Evolutionary conservation across 805 yeast genomes (phyloP), one percentile per base, ranked within the genome.

Genomic region (Yamadazyma sp.): DNA sequence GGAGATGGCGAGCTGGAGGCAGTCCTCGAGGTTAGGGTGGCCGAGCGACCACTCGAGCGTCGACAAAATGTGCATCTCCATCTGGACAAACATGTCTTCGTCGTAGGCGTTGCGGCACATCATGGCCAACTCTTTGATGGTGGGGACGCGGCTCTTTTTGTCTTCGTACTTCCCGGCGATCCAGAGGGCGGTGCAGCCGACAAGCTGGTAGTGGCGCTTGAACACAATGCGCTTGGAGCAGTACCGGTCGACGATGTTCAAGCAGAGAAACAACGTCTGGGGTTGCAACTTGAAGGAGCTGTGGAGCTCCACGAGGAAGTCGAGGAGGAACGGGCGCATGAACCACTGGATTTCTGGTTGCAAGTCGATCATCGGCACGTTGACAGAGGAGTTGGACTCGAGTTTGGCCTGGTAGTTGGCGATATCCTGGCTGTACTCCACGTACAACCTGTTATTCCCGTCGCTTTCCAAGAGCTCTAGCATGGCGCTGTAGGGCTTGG

Each of bases 31-130:
- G 37, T 68, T 65, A 3, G 77, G 73, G 45, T 69, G 73, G 23
- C 73, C 68, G 11, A 32, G 22, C 6, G 40, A 56, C 75, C 75
- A 69, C 40, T 67, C 73, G 52, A 89, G 72, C 4, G 84, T 84
- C 46, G 74, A 70, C 54, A 82, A 67, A 40, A 82, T 78, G 53
- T 84, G 91, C 49, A 77, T 28, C 18, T 16, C 22, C 32, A 28
- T 28, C 17, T 28, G 19, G 7, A 28, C 17, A 18, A 18, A 28
- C 32, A 71, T 71, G 42, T 70, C 74, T 45, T 70, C 75, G 41
- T 77, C 82, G 49, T 76, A 77, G 12, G 78, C 80, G 49, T 70
- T 72, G 31, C 81, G 66, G 46, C 81, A 77, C 80, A 77, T 75
- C 39, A 70, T 57, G 8, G 74, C 60, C 45, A 77, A 59, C 48